These are phyloP conservation scores for Evansstolkia leycettana DNA, from an alignment of 495 filamentous ascomycete species.

Conservation along the genomic window DNA sequence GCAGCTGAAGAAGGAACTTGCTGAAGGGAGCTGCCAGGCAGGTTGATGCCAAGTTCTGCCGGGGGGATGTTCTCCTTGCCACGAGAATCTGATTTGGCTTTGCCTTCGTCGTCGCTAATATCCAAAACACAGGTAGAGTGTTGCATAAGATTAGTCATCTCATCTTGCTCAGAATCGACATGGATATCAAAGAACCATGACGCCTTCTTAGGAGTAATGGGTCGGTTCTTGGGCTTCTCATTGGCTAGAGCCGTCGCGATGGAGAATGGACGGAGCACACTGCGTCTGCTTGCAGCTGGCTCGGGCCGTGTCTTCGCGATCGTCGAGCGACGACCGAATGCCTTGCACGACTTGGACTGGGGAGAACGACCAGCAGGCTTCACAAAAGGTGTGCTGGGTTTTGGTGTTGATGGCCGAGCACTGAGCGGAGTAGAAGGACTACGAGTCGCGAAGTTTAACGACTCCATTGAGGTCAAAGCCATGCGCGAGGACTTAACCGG, in stretches of 20 bases:
- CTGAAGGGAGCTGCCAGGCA: constrained; percentile 13
- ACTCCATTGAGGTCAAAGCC: constrained; percentile 17
- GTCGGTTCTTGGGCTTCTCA: constrained; percentile 11
- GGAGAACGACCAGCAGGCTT: constrained; percentile 32
- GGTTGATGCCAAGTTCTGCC: constrained; percentile 20
- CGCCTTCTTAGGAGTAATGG: constrained; percentile 25
- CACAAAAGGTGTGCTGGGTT: constrained; percentile 20
- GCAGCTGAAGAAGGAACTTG: constrained; percentile 17
- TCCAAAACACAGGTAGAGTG: constrained; percentile 80
- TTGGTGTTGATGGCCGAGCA: constrained; percentile 23
- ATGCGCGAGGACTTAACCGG: constrained; percentile 30
- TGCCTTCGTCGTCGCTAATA: constrained; percentile 51
- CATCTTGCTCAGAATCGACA: constrained; percentile 80
- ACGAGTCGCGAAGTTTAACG: constrained; percentile 11
- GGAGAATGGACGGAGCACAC: constrained; percentile 49
- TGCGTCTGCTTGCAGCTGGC: constrained; percentile 29
- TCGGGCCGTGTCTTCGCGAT: constrained; percentile 38
- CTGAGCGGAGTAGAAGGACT: constrained; percentile 24
- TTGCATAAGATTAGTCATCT: constrained; percentile 81
- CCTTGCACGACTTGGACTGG: constrained; percentile 20
- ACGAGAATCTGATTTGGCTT: constrained; percentile 33
- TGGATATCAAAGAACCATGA: constrained; percentile 92
- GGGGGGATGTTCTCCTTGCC: constrained; percentile 88
- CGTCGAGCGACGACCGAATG: constrained; percentile 23
- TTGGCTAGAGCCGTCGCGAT: constrained; percentile 60